Base-by-base conservation (phyloP, 2,329 filamentous ascomycete species). In the Fusarium continuum region DNA sequence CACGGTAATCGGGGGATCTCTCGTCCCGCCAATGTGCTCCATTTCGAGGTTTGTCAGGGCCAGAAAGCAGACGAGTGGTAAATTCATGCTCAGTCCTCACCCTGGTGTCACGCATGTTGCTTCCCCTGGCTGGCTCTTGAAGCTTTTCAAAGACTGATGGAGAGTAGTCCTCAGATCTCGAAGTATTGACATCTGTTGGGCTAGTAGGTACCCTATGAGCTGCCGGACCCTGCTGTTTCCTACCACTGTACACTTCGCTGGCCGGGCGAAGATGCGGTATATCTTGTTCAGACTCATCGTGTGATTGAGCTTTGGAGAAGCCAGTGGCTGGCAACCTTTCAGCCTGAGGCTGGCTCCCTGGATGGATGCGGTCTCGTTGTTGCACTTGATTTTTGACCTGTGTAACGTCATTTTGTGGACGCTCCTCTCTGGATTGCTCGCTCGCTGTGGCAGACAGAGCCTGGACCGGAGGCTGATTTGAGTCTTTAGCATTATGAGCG, bases 181-280 rank as follows among this genome's bases (percentile, higher is more conserved):
- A 43, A 29, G 43, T 17, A 29, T 49, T 26, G 22, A 22, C 26
- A 26, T 34, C 31, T 49, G 22, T 19, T 11, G 22, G 48, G 10
- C 11, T 20, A 20, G 19, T 22, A 49, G 49, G 34, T 13, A 31
- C 48, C 17, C 26, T 34, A 31, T 57, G 47, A 28, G 32, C 20
- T 28, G 29, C 23, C 22, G 34, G 20, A 35, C 19, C 32, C 20
- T 23, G 36, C 23, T 17, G 14, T 10, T 35, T 64, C 39, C 41
- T 74, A 71, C 46, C 74, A 63, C 38, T 51, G 69, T 75, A 75
- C n/a, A 74, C 69, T 40, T 64, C 64, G 29, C 70, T 70, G 8
- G 72, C 70, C 23, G 73, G 70, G 32, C 64, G 60, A 31, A 75
- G 64, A 43, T 39, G 45, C 13, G 72, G 72, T 31, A 62, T 45